Base-by-base conservation (phyloP, 2,329 filamentous ascomycete species). In the Penicillium fuscoglaucum region DNA sequence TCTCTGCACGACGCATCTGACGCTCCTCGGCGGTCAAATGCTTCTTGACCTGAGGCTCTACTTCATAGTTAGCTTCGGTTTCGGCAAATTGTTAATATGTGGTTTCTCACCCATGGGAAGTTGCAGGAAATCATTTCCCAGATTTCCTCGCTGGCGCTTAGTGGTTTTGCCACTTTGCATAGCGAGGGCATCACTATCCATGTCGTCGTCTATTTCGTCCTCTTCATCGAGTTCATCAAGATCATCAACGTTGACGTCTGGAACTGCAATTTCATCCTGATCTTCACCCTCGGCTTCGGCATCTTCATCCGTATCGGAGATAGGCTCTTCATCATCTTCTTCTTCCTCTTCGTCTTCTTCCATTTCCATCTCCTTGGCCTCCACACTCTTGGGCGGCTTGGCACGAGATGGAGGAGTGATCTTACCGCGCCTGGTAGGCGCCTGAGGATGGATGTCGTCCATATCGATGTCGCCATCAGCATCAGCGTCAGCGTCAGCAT, bases 21-120 rank as follows among this genome's bases (percentile, higher is more conserved):
- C 89, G 86, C 68, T 91, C 88, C 70, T 90, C 88, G 0, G 86
- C 87, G 0, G 88, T 90, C 49, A 90, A 78, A 65, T 89, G 85
- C 68, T 90, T 89, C 75, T 89, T 88, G 70, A 87, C 84, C 75
- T 88, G 86, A n/a, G 86, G 86, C 72, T 88, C 86, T 84, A 66
- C 50, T 55, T 33, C 40, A 6, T 9, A 7, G 55, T 71, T 48
- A 71, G 65, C 41, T 44, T 39, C 15, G 29, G 49, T 39, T 33
- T 47, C 8, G 29, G 12, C 2, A 8, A 19, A 33, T 19, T 15
- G 9, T 33, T 12, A 15, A 31, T 9, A 35, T 37, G 37, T 21
- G 29, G 19, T 24, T 48, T n/a, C 75, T 66, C 69, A 81, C 79
- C 80, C 76, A 87, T 87, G 9, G 83, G 84, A 9, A 87, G 74